phyloP scores from a whole-genome alignment of 371 early-diverging fungal genomes.

The Mycotypha africana region DNA sequence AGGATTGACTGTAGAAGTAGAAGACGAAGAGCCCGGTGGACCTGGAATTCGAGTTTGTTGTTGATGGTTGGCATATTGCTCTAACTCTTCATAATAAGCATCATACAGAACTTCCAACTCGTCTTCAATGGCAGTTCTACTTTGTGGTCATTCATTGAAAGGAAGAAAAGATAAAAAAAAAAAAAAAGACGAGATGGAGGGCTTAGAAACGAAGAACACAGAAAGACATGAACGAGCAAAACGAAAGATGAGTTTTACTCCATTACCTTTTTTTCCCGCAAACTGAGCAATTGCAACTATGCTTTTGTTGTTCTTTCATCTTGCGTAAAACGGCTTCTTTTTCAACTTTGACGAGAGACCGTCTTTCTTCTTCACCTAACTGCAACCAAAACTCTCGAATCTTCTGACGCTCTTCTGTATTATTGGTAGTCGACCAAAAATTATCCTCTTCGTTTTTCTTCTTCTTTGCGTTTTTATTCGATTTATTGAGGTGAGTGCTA shows the following conservation, averaged over 20 bases:
- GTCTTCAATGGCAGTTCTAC: slow-evolving; percentile 84
- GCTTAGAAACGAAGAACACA: too few relatives aligned
- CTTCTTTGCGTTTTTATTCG: neutral
- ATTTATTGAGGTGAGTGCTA: too few relatives aligned
- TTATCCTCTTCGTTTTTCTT: slow-evolving; percentile 1
- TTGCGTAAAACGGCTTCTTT: slow-evolving; percentile 88
- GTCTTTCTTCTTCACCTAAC: slow-evolving; percentile 78
- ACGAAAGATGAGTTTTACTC: too few relatives aligned
- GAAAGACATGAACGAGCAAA: too few relatives aligned
- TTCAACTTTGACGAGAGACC: slow-evolving; percentile 80
- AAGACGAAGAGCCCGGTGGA: too few relatives aligned
- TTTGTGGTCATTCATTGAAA: neutral
- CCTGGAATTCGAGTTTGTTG: slow-evolving; percentile 36
- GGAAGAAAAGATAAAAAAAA: neutral
- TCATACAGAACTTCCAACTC: slow-evolving; percentile 90
- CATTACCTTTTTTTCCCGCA: slow-evolving; percentile 88
- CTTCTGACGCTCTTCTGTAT: slow-evolving; percentile 75
- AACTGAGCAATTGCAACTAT: slow-evolving; percentile 83
- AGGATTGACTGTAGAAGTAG: slow-evolving; percentile 10
- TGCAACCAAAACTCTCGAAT: slow-evolving; percentile 91
- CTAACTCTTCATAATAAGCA: slow-evolving; percentile 88
- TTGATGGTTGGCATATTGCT: slow-evolving; percentile 79
- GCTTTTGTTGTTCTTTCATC: slow-evolving; percentile 91
- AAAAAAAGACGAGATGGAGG: too few relatives aligned
- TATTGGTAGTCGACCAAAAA: slow-evolving; percentile 69